A percentile compares a stretch with the other conserved stretches of the same genome.
These are phyloP conservation scores for Escovopsis sp. DNA, from an alignment of 2,329 filamentous ascomycete species.

Conservation along the genomic window DNA sequence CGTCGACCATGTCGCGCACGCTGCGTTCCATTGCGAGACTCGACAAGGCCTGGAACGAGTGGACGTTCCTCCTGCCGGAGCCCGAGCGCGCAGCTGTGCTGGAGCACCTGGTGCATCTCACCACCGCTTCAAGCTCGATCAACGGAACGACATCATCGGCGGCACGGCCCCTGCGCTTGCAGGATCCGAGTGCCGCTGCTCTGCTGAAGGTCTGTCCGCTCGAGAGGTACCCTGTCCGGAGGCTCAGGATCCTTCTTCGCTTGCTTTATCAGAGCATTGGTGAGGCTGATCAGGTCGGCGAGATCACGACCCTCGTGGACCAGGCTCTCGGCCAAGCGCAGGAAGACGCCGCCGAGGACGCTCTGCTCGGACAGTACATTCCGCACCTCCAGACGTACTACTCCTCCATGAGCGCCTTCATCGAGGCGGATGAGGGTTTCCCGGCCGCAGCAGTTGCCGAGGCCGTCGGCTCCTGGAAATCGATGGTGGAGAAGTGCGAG, in stretches of 20 bases:
- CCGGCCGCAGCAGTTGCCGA: conserved; percentile 18
- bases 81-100: conserved; percentile 41
- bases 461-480: conserved; percentile 30
- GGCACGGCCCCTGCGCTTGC: conserved; percentile 23
- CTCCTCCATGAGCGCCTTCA: conserved; percentile 29
- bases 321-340: conserved; percentile 22
- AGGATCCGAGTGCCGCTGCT: conserved; percentile 30
- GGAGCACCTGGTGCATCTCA: conserved; percentile 43
- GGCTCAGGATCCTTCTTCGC: conserved; percentile 35
- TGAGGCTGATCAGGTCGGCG: conserved; percentile 22
- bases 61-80: conserved; percentile 37
- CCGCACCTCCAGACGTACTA: conserved; percentile 34
- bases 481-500: conserved; percentile 23
- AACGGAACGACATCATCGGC: conserved; percentile 10
- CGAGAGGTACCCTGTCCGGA: conserved; percentile 36
- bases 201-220: conserved; percentile 35
- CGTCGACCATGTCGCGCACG: conserved; percentile 41
- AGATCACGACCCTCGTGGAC: conserved; percentile 26
- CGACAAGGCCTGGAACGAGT: conserved; percentile 40
- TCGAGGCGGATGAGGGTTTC: conserved; percentile 19
- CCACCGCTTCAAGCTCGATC: conserved; percentile 24
- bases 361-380: conserved; percentile 27
- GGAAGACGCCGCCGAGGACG: conserved; percentile 30
- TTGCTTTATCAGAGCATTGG: conserved; percentile 36
- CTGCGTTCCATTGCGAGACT: conserved; percentile 46